phyloP scores from a whole-genome alignment of 148 eudicot species.

The Rhododendron griersonianum region DNA sequence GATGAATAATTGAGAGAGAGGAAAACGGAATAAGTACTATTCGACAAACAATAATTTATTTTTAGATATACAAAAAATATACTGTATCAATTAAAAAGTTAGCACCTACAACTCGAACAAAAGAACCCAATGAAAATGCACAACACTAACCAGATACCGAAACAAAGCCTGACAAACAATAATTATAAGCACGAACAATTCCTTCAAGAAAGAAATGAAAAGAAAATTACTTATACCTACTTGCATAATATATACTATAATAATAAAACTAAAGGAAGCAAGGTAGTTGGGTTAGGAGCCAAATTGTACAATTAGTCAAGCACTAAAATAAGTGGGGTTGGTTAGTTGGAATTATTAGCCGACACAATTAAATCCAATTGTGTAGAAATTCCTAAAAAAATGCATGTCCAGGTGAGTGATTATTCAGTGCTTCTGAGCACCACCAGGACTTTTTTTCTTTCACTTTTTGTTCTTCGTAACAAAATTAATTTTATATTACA shows the following conservation, averaged over 20 bases:
- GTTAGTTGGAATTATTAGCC: conserved; percentile 2
- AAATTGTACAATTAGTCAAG: background rate
- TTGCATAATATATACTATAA: background rate
- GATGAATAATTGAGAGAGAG: background rate
- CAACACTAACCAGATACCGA: too few species aligned
- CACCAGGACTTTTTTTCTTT: background rate
- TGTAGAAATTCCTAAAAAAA: background rate
- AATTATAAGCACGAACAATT: too few species aligned
- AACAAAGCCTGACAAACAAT: too few species aligned
- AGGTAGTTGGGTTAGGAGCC: background rate
- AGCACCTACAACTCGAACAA: too few species aligned
- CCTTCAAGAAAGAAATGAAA: background rate
- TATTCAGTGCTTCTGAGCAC: too few species aligned
- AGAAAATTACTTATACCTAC: conserved; percentile 1
- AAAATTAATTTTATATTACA: too few species aligned
- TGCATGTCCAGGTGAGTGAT: background rate
- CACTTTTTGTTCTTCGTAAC: background rate
- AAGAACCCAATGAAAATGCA: too few species aligned
- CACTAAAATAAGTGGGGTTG: conserved; percentile 7
- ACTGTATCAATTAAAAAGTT: too few species aligned
- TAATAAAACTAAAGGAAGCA: background rate
- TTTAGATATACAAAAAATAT: too few species aligned
- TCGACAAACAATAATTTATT: too few species aligned
- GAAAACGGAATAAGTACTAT: too few species aligned
- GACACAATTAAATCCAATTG: background rate